A percentile compares a stretch with the other conserved stretches of the same genome.
These are phyloP conservation scores for Jackrogersella minutella DNA, from an alignment of 495 filamentous ascomycete genomes.

Conservation along the genomic window DNA sequence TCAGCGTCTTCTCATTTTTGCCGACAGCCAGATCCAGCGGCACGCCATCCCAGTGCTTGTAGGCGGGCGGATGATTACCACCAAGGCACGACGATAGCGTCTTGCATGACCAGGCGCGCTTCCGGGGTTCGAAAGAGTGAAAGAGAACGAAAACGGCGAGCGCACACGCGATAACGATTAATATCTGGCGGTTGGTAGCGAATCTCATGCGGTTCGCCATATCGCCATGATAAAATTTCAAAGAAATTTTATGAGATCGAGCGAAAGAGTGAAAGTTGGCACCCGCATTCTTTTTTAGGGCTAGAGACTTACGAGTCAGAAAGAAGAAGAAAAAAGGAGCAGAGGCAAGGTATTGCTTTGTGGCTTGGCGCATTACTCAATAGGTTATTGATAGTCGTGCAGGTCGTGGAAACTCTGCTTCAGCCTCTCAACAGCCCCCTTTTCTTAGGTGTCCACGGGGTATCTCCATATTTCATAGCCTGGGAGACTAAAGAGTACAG, in stretches of 20 bases:
- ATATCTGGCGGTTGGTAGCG: constrained; percentile 15
- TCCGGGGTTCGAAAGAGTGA: constrained; percentile 29
- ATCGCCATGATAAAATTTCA: constrained; percentile 16
- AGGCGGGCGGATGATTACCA: constrained; percentile 19
- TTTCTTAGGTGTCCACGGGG: background rate
- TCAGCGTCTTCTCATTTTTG: constrained; percentile 29
- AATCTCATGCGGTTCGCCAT: constrained; percentile 21
- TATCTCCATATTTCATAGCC: background rate
- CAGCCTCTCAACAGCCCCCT: constrained; percentile 10
- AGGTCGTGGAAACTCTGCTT: constrained; percentile 14
- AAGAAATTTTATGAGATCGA: background rate
- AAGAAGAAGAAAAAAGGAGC: constrained; percentile 10
- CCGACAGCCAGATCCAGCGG: constrained; percentile 25
- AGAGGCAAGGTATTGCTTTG: constrained; percentile 15
- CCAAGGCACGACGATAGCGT: constrained; percentile 27
- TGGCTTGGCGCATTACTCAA: constrained; percentile 24
- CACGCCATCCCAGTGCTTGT: constrained; percentile 35
- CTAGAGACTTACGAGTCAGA: constrained; percentile 4
- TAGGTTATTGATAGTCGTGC: constrained; percentile 19
- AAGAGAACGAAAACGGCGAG: constrained; percentile 29
- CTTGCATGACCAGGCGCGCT: constrained; percentile 37
- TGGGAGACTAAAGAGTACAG: background rate
- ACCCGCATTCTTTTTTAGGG: constrained; percentile 10
- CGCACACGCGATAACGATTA: constrained; percentile 8
- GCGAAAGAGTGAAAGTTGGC: constrained; percentile 2